A percentile compares a stretch with the other conserved stretches of the same genome.
Conservation (phyloP, 208 protist genomes). For the Trypanosoma cruzi region DNA sequence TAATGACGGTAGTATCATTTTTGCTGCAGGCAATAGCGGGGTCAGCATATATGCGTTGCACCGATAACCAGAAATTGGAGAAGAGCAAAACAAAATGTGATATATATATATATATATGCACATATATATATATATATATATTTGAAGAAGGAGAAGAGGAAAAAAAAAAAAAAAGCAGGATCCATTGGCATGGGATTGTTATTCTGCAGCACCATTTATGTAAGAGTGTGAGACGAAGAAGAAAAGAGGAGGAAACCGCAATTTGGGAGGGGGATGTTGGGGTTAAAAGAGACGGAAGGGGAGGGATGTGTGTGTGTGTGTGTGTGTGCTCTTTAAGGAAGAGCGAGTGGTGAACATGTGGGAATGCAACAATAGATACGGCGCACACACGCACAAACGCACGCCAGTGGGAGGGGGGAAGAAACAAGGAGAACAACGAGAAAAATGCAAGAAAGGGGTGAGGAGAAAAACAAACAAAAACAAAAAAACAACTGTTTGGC, state of each 20-base stretch:
- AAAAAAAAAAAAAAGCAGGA: no score
- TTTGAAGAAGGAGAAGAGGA: not conserved
- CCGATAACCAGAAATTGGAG: conserved; percentile 8
- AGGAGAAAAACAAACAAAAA: conserved; percentile 6
- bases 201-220: no score
- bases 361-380: no score
- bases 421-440: not conserved
- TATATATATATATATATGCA: no score
- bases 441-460: conserved; percentile 2
- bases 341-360: no score
- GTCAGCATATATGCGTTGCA: conserved; percentile 31
- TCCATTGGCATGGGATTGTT: no score
- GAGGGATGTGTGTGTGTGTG: not conserved
- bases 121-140: no score
- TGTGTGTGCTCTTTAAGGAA: not conserved
- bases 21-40: conserved; percentile 35
- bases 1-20: conserved; percentile 35
- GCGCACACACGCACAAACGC: no score
- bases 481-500: conserved; percentile 20
- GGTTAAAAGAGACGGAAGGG: not conserved
- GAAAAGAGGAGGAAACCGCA: no score
- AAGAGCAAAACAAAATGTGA: conserved; percentile 6
- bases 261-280: not conserved
- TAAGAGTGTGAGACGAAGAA: no score
- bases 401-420: no score